phyloP scores from a whole-genome alignment of 1,139 yeast species.

The Geotrichum candidum region DNA sequence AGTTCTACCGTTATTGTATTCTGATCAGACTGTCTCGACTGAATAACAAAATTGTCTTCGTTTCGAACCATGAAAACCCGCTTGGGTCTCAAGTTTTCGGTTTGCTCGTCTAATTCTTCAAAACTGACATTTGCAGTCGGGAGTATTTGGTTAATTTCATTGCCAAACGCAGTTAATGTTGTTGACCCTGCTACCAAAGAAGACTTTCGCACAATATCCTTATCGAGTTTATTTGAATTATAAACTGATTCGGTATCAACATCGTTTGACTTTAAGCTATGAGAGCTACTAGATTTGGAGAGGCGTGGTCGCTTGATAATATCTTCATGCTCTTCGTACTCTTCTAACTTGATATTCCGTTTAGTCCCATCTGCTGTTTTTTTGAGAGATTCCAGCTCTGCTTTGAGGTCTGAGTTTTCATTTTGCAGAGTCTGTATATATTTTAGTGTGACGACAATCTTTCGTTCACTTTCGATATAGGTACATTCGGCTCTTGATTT shows the following conservation, averaged over 20 bases:
- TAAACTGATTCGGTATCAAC: not conserved
- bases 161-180: conserved; percentile 18
- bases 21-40: conserved; percentile 3
- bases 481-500: conserved; percentile 59
- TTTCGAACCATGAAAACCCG: not conserved
- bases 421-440: conserved; percentile 65
- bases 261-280: not conserved
- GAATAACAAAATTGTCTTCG: not conserved
- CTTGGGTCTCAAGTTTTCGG: not conserved
- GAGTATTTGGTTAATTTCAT: conserved; percentile 19
- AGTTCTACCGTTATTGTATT: conserved; percentile 29
- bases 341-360: not conserved
- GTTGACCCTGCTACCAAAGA: conserved; percentile 7
- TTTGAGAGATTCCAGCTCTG: conserved; percentile 24
- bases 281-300: not conserved
- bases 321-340: not conserved
- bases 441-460: conserved; percentile 70
- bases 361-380: not conserved
- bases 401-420: conserved; percentile 53
- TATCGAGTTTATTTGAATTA: not conserved
- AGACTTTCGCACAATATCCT: not conserved
- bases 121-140: conserved; percentile 13
- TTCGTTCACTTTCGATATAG: conserved; percentile 71
- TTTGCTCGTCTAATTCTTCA: conserved; percentile 13
- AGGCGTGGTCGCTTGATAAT: not conserved